Percentiles rank a stretch among this genome's conserved stretches.
Conservation (phyloP, 768 basidiomycete species). For the Mycena haematopus region DNA sequence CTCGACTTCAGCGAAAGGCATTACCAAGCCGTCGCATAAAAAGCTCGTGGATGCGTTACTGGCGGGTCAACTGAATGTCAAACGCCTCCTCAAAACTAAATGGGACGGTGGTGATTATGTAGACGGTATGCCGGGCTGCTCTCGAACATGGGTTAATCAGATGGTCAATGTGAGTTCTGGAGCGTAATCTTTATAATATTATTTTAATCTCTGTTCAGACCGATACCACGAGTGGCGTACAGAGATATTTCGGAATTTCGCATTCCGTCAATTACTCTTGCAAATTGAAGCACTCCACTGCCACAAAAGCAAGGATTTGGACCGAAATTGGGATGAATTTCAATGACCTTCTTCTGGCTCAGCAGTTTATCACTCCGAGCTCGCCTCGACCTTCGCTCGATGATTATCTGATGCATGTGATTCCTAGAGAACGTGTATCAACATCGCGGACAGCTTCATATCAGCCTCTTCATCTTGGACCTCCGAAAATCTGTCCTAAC, state of each 20-base stretch:
- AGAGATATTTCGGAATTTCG: neutral
- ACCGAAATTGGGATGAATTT: neutral
- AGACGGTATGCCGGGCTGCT: neutral
- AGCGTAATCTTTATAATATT: too few species aligned
- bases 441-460: neutral
- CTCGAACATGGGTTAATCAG: conserved; percentile 8
- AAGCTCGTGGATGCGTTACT: neutral
- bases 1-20: neutral
- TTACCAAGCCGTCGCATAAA: neutral
- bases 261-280: neutral
- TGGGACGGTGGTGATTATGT: neutral
- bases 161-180: neutral
- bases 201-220: neutral
- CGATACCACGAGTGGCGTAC: neutral
- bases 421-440: neutral
- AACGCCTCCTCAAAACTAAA: neutral
- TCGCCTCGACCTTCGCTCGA: neutral
- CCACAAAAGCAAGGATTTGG: neutral
- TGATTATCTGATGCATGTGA: conserved; percentile 5
- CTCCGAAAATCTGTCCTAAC: neutral
- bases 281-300: neutral
- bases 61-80: conserved; percentile 10
- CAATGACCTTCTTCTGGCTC: neutral
- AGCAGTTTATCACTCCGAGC: neutral
- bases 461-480: neutral